Evolutionary conservation across 2,329 filamentous ascomycete genomes (phyloP), one percentile per base, ranked within the genome.

Genomic region (Neocucurbitaria cava): DNA sequence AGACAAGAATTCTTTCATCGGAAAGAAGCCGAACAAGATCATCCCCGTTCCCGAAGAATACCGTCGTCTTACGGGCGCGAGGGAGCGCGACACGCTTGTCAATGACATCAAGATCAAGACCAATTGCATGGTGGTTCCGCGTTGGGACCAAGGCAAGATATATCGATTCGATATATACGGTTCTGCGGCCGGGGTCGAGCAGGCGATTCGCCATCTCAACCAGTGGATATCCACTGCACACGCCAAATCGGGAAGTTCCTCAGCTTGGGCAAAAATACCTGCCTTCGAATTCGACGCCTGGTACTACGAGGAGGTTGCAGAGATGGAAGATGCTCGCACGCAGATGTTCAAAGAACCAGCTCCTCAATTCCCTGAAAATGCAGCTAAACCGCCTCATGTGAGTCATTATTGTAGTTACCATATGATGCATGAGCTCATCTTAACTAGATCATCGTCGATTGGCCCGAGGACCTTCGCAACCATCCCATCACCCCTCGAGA

Each of bases 241-340:
- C 13, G 47, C 17, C 20, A 73, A 66, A 46, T 64, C 62, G 13
- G 43, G 48, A 46, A 57, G 58, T 1, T 62, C 71, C 1, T 49
- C 65, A 23, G 58, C 59, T 5, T 75, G 72, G 72, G 64, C 66
- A 1, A 74, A 69, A 52, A 58, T 46, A 18, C 47, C 54, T 7
- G 69, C 70, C 1, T 73, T 64, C 48, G 53, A 68, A 21, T 8
- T 38, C 1, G 49, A 62, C 20, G 49, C 65, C 5, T 73, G 71
- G 71, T 65, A 61, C 26, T 59, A 68, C 15, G 46, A 66, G 0
- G 8, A 62, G 10, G 17, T 70, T 2, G 54, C 64, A 31, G 52
- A 46, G 3, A 26, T 58, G 30, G 62, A 69, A 31, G 33, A 47
- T 0, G 50, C 60, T n/a, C 56, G 55, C 10, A 70, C 64, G 36